These are phyloP conservation scores for Rosa multiflora DNA, from an alignment of 306 rosid species.

Conservation along the genomic window DNA sequence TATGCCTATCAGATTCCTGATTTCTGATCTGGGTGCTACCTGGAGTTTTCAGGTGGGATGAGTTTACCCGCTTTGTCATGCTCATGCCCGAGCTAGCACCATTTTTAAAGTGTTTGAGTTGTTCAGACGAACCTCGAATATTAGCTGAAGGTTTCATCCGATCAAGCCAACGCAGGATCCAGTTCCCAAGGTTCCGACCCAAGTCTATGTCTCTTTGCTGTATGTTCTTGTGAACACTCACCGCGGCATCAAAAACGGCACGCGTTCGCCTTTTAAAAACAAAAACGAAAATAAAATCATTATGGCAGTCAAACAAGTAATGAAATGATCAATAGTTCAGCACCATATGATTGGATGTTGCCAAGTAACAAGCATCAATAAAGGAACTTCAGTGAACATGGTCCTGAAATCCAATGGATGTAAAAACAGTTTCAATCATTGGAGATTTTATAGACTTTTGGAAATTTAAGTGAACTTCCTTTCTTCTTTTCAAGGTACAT, in stretches of 20 bases:
- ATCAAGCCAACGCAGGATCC: constrained; percentile 71
- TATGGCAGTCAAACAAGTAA: neutral
- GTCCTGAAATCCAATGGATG: neutral
- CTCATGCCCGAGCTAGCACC: constrained; percentile 33
- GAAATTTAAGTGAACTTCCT: neutral
- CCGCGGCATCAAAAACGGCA: constrained; percentile 58
- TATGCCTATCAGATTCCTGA: constrained; percentile 55
- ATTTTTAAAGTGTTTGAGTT: constrained; percentile 16
- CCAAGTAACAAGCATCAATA: neutral
- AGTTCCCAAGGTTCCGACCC: constrained; percentile 81
- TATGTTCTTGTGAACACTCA: constrained; percentile 64
- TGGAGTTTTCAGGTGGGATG: constrained; percentile 41
- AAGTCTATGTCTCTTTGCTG: constrained; percentile 87
- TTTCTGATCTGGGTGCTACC: constrained; percentile 36
- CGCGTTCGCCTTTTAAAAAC: constrained; percentile 63
- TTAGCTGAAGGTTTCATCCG: constrained; percentile 81
- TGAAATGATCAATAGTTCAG: neutral
- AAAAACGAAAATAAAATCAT: constrained; percentile 1
- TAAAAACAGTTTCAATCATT: neutral
- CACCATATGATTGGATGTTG: neutral
- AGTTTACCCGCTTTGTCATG: constrained; percentile 33
- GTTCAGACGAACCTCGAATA: constrained; percentile 48
- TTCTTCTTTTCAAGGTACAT: neutral
- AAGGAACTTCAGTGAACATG: neutral
- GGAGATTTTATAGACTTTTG: neutral